Evolutionary conservation across 352 stramenopile species (phyloP).

Genomic region (Globisporangium solare): DNA sequence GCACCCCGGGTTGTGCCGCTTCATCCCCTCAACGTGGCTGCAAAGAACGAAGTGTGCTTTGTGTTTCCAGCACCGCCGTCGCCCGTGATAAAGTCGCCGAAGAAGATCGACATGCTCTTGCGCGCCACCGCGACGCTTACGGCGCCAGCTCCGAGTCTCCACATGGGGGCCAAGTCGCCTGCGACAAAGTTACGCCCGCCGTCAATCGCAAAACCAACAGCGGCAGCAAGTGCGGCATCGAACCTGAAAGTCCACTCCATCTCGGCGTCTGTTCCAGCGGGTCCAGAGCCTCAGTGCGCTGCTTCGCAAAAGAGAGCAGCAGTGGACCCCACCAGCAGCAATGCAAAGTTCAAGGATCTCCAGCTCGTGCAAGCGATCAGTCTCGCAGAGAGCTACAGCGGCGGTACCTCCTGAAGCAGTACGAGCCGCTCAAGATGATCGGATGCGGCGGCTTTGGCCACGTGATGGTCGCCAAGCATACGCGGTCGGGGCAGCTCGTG

Average conservation of each 20-base stretch:
- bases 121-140: neutral
- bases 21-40: neutral
- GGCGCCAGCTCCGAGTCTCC: neutral
- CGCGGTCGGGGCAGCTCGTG: slow-evolving; percentile 47
- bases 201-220: neutral
- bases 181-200: too few species aligned
- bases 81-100: slow-evolving; percentile 2
- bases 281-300: neutral
- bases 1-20: neutral
- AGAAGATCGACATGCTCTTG: neutral
- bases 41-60: slow-evolving; percentile 13
- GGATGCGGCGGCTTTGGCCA: slow-evolving; percentile 85
- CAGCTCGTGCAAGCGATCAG: slow-evolving; percentile 64
- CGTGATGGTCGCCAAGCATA: slow-evolving; percentile 71
- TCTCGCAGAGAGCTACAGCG: slow-evolving; percentile 78
- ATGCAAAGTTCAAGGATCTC: slow-evolving; percentile 30
- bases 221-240: neutral
- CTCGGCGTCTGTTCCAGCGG: neutral
- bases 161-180: neutral
- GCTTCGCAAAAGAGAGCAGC: too few species aligned
- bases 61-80: slow-evolving; percentile 3
- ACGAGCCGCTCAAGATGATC: slow-evolving; percentile 78
- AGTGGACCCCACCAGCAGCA: neutral
- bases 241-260: neutral
- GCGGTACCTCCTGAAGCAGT: slow-evolving; percentile 68